Conservation (phyloP, 495 filamentous ascomycete genomes). For the Xylaria curta region DNA sequence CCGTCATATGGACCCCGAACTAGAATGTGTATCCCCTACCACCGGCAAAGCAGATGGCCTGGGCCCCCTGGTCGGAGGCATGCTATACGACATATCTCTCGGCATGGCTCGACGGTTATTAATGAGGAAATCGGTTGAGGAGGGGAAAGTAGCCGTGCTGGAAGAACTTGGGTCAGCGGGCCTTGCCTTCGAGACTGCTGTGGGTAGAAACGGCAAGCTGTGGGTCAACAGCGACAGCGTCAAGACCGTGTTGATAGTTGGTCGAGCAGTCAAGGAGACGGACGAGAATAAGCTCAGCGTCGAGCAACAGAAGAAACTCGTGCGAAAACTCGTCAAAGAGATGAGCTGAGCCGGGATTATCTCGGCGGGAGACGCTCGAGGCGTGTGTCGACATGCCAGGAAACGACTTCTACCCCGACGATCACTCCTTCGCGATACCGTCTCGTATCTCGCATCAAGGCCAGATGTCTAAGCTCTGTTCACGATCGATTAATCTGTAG, state of each 20-base stretch:
- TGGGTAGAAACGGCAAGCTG: conserved; percentile 90
- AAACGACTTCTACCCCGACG: conserved; percentile 1
- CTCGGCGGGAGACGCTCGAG: conserved; percentile 9
- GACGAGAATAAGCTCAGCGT: conserved; percentile 70
- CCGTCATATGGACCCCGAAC: conserved; percentile 83
- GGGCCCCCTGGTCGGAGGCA: conserved; percentile 84
- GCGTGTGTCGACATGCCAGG: neutral
- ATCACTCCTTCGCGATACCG: neutral
- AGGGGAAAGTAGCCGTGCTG: conserved; percentile 73
- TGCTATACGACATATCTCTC: conserved; percentile 80
- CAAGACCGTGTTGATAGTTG: conserved; percentile 73
- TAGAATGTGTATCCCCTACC: conserved; percentile 83
- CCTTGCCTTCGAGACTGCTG: conserved; percentile 88
- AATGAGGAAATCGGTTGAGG: conserved; percentile 66
- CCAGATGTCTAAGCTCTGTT: conserved; percentile 3
- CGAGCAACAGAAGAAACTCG: conserved; percentile 81
- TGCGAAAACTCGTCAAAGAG: conserved; percentile 64
- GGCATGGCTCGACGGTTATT: conserved; percentile 81
- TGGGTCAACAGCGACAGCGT: conserved; percentile 82
- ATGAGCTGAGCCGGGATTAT: conserved; percentile 43
- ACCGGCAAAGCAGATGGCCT: conserved; percentile 91
- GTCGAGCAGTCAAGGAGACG: conserved; percentile 77
- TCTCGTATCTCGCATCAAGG: neutral
- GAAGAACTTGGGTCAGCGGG: conserved; percentile 82
- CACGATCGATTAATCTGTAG: conserved; percentile 10